phyloP scores from a whole-genome alignment of 768 basidiomycete species.

The Pulveroboletus sp. region DNA sequence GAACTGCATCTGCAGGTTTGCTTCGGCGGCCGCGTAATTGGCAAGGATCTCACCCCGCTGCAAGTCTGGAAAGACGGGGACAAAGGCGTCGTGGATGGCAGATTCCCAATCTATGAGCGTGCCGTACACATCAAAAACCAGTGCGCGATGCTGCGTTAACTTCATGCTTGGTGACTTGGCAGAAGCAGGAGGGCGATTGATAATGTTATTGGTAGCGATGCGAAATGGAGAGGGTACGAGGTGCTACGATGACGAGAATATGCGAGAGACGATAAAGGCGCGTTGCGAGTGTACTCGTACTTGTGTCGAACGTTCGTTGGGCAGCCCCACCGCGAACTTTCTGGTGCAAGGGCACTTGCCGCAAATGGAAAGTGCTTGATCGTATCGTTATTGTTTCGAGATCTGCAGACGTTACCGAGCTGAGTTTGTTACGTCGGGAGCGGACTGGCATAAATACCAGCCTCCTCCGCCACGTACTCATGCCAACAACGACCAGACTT shows the following conservation, averaged over 20 bases:
- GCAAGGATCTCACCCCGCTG: conserved; percentile 39
- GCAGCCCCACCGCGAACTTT: no score
- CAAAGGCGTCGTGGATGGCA: conserved; percentile 51
- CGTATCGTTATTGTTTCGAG: not conserved
- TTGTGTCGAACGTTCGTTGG: no score
- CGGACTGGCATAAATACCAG: not conserved
- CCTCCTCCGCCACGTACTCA: not conserved
- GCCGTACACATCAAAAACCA: conserved; percentile 75
- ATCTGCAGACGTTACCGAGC: not conserved
- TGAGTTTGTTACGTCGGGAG: not conserved
- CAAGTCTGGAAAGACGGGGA: conserved; percentile 16
- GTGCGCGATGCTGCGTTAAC: conserved; percentile 29
- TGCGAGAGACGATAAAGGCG: not conserved
- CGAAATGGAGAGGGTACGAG: no score
- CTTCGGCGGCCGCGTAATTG: conserved; percentile 51
- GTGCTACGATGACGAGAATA: no score
- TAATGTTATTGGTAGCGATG: conserved; percentile 15
- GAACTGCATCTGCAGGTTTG: conserved; percentile 51
- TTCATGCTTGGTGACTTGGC: conserved; percentile 1
- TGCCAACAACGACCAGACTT: no score
- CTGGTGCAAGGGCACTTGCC: no score
- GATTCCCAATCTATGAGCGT: conserved; percentile 77
- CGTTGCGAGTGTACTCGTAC: no score
- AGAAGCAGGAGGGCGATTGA: conserved; percentile 5
- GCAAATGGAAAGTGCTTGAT: not conserved